These are phyloP conservation scores for Cornus florida DNA, from an alignment of 148 eudicot species.

Conservation along the genomic window DNA sequence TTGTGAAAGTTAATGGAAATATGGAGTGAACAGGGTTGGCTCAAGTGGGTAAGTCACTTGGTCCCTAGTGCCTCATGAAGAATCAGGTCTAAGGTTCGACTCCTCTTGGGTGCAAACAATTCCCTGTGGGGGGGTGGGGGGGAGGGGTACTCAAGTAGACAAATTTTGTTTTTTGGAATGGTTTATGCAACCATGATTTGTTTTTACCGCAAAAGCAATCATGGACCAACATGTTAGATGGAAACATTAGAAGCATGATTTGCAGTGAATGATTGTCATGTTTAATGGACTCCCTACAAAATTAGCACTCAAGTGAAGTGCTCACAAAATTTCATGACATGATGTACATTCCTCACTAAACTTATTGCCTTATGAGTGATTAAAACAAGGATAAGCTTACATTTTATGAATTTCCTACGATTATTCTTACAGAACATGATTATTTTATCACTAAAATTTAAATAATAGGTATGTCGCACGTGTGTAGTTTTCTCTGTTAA, in stretches of 20 bases:
- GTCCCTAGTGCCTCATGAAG: no score
- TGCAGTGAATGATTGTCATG: neutral
- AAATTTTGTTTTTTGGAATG: neutral
- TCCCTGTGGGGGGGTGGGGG: no score
- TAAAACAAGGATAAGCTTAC: neutral
- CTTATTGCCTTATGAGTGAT: no score
- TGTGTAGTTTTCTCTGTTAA: neutral
- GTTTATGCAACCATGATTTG: neutral
- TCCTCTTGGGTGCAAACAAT: no score
- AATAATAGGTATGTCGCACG: neutral
- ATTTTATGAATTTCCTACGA: neutral
- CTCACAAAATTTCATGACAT: no score
- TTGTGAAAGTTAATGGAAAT: constrained; percentile 1
- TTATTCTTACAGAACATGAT: neutral
- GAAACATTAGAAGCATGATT: neutral
- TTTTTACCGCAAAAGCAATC: neutral
- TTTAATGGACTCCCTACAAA: neutral
- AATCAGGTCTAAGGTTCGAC: no score
- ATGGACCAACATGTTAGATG: neutral
- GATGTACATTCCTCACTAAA: no score
- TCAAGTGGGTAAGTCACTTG: no score
- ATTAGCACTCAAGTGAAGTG: neutral
- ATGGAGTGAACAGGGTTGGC: neutral
- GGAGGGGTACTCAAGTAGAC: neutral
- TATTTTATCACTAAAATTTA: neutral